Percentiles rank a stretch among this genome's conserved stretches.
Conservation (phyloP, 2,329 filamentous ascomycete genomes). For the Sarocladium brachiariae region DNA sequence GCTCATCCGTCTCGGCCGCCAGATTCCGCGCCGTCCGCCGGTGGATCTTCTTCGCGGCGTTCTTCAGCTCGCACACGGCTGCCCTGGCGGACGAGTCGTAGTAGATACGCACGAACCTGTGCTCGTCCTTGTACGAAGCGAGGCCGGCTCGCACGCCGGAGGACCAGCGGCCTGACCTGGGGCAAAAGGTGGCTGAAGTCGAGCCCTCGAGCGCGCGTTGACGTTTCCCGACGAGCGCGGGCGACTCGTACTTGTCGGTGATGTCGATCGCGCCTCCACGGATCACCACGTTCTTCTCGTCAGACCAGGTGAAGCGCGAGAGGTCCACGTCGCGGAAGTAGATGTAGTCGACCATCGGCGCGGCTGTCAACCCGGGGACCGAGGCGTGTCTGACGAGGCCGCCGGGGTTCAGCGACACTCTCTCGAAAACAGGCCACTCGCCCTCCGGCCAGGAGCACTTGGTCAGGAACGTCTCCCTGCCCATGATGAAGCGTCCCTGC, state of each 20-base stretch:
- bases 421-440: constrained; percentile 28
- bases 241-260: constrained; percentile 1
- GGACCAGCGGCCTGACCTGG: constrained; percentile 2
- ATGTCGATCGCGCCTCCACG: neutral
- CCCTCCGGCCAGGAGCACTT: constrained; percentile 29
- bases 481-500: constrained; percentile 30
- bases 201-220: constrained; percentile 8
- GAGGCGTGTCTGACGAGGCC: neutral
- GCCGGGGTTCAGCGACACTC: constrained; percentile 1
- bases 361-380: neutral
- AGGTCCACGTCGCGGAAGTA: constrained; percentile 10
- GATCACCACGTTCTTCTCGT: neutral
- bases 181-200: neutral
- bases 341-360: constrained; percentile 8
- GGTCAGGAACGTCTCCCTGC: constrained; percentile 34
- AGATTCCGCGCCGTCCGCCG: neutral
- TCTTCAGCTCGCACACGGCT: constrained; percentile 14
- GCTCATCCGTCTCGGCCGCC: neutral
- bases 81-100: constrained; percentile 7
- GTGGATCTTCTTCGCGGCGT: constrained; percentile 14
- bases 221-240: constrained; percentile 11
- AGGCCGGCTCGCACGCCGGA: constrained; percentile 14
- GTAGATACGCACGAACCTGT: constrained; percentile 13
- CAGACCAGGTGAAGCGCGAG: constrained; percentile 1
- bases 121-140: constrained; percentile 19